Base-by-base conservation (phyloP, 192 early-diverging fungal genomes). In the Chytriomyces confervae region DNA sequence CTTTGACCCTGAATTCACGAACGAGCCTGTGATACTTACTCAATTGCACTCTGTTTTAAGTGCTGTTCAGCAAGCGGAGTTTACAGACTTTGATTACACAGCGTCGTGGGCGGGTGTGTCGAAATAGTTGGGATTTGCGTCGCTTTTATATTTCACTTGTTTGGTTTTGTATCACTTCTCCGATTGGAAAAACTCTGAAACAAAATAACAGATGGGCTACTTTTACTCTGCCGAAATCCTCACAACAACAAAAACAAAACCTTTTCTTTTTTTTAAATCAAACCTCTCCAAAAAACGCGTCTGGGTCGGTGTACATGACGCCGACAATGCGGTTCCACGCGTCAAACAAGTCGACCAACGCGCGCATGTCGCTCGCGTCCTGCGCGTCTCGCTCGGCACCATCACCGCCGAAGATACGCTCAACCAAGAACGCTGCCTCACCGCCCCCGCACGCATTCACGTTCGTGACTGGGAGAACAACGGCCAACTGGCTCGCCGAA, bases 1-100 rank as follows among this genome's bases (percentile, higher is more conserved):
- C 91, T 99, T 99, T 91, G 96, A 98, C 78, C 86, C 90, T 5
- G 97, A 99, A 86, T 98, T 98, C 77, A 99, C 97, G 8, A 86
- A 89, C 46, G 95, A 98, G 86, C 82, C 87, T 48, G 93, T 97
- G 6, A 92, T 94, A 1, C 83, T 99, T 57, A 98, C 97, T 5
- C 97, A 95, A 0, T 92, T 96, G 44, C 91, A 94, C 77, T 91
- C 92, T 45, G 89, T 93, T 47, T 80, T 98, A 60, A 88, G 85
- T 18, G 77, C 79, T 11, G 86, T 82, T 5, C 92, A 97, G 67
- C 96, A 98, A 82, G 88, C 93, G 71, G 95, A 98, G 84, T 99
- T 99, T 81, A 79, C 81, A 36, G 92, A 91, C 67, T 99, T 99
- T 85, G 92, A 91, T 27, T 98, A 96, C 83, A 90, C 97, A 13